phyloP scores from a whole-genome alignment of 1,139 yeast species.

The Blastobotrys petasosporus region DNA sequence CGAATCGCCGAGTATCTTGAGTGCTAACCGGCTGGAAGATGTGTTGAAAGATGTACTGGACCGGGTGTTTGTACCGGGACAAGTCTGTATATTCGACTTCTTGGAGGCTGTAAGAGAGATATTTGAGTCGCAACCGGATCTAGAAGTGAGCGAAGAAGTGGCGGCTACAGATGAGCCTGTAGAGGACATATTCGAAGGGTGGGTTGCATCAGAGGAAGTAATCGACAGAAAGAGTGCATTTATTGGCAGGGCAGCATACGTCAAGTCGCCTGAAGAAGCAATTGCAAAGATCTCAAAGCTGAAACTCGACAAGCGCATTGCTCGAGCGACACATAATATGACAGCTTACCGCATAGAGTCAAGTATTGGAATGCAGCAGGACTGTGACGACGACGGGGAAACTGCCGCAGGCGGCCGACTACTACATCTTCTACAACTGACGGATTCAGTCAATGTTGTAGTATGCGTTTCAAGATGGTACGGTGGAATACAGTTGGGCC shows the following conservation, averaged over 20 bases:
- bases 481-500: conserved; percentile 88
- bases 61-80: conserved; percentile 48
- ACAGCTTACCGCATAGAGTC: conserved; percentile 70
- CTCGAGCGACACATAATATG: conserved; percentile 73
- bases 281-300: conserved; percentile 45
- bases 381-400: conserved; percentile 96
- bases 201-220: conserved; percentile 74
- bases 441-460: conserved; percentile 78
- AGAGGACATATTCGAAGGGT: conserved; percentile 51
- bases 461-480: conserved; percentile 91
- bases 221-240: conserved; percentile 82
- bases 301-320: conserved; percentile 58
- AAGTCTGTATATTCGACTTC: conserved; percentile 76
- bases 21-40: conserved; percentile 27
- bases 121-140: conserved; percentile 13
- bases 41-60: conserved; percentile 46
- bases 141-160: conserved; percentile 23
- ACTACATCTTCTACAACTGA: conserved; percentile 65
- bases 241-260: conserved; percentile 65
- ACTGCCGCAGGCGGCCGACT: conserved; percentile 91
- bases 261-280: conserved; percentile 61
- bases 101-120: conserved; percentile 54
- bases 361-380: conserved; percentile 57
- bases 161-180: conserved; percentile 9
- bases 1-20: conserved; percentile 40